Conservation (phyloP, 768 basidiomycete species). For the Amanita rimosa region DNA sequence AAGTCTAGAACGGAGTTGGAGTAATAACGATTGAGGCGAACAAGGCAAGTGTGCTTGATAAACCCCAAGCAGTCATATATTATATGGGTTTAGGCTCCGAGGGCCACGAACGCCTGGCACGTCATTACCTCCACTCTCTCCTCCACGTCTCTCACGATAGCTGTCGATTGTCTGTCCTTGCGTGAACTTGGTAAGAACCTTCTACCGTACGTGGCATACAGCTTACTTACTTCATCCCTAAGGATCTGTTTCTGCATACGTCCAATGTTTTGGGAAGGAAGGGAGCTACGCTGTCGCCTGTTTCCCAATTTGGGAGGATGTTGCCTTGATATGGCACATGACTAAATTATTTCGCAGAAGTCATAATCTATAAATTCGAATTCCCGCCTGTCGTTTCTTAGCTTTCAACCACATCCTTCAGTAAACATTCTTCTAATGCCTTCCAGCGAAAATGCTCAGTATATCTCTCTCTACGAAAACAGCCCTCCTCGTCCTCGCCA, state of each 20-base stretch:
- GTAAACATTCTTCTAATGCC: conserved; percentile 15
- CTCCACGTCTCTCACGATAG: not conserved
- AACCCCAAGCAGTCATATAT: not conserved
- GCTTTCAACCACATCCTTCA: conserved; percentile 31
- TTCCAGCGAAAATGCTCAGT: conserved; percentile 20
- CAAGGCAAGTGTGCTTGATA: not conserved
- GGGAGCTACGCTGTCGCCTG: not conserved
- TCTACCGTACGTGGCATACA: conserved; percentile 1
- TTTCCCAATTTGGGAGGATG: conserved; percentile 20
- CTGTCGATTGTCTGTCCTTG: not conserved
- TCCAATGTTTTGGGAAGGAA: conserved; percentile 1
- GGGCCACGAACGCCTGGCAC: not conserved
- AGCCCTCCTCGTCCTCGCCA: conserved; percentile 31
- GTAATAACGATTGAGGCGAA: not conserved
- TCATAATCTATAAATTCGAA: conserved; percentile 21
- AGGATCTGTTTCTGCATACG: not conserved
- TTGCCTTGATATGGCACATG: conserved; percentile 23
- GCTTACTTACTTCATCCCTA: not conserved
- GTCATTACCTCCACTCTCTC: not conserved
- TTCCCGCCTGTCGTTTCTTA: conserved; percentile 22
- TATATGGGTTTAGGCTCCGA: not conserved
- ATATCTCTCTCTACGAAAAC: conserved; percentile 26
- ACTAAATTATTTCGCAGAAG: conserved; percentile 21
- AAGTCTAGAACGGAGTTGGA: not conserved
- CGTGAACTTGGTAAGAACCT: not conserved